Percentiles rank a stretch among this genome's conserved stretches.
Evolutionary conservation across 805 yeast species (phyloP).

Genomic region (Spathaspora boniae): DNA sequence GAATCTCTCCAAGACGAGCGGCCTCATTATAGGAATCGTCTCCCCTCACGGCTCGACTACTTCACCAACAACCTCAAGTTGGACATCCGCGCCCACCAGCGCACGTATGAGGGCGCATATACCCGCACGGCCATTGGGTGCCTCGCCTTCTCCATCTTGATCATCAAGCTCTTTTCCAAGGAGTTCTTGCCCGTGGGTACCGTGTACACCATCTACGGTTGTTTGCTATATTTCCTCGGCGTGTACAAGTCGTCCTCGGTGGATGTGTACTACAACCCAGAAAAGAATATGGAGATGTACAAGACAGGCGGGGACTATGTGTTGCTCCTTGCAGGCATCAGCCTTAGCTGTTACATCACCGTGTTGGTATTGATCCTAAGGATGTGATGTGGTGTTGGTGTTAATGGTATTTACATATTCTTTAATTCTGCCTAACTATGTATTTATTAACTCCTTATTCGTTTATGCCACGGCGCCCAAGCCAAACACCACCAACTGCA

Average conservation of each 20-base stretch:
- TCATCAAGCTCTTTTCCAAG: constrained; percentile 59
- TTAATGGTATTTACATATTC: constrained; percentile 3
- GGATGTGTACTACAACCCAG: constrained; percentile 35
- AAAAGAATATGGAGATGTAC: constrained; percentile 40
- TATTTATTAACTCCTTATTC: background rate
- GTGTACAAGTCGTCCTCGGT: constrained; percentile 33
- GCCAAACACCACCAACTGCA: constrained; percentile 81
- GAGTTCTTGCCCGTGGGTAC: constrained; percentile 68
- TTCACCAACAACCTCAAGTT: constrained; percentile 40
- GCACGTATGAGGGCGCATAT: constrained; percentile 85
- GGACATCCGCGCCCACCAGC: constrained; percentile 66
- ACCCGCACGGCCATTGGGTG: constrained; percentile 68
- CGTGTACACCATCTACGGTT: constrained; percentile 61
- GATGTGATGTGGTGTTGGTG: constrained; percentile 21
- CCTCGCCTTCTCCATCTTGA: constrained; percentile 60
- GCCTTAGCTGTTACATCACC: constrained; percentile 48
- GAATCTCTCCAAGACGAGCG: background rate
- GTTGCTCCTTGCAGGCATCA: constrained; percentile 46
- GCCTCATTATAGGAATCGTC: constrained; percentile 13
- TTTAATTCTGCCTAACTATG: background rate
- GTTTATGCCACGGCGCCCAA: constrained; percentile 51
- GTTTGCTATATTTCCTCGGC: constrained; percentile 36
- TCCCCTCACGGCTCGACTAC: constrained; percentile 33
- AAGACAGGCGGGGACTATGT: constrained; percentile 63
- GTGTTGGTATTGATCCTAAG: constrained; percentile 49